phyloP scores from a whole-genome alignment of 2,329 filamentous ascomycete genomes.

The Claviceps citrina region DNA sequence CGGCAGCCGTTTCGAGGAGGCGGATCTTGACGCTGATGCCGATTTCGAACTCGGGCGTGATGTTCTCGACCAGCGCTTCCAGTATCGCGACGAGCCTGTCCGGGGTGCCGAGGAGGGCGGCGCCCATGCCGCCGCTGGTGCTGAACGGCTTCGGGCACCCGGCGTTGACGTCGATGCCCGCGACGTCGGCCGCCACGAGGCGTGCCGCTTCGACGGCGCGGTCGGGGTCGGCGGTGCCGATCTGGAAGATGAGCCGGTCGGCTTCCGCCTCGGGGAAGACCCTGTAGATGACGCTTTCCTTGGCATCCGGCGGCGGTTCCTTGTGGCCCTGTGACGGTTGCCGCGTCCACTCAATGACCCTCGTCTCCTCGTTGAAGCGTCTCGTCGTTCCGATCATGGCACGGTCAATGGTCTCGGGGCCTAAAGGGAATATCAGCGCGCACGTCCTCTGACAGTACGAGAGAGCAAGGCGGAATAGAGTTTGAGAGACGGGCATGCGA shows the following conservation, averaged over 20 bases:
- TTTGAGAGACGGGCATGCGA: too few relatives aligned
- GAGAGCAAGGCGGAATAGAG: too few relatives aligned
- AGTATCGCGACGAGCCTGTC: conserved; percentile 75
- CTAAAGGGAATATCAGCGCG: conserved; percentile 23
- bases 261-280: conserved; percentile 66
- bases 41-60: conserved; percentile 65
- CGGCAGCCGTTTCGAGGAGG: conserved; percentile 58
- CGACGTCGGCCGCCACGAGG: conserved; percentile 72
- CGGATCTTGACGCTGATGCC: conserved; percentile 96
- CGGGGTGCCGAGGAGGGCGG: conserved; percentile 71
- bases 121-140: conserved; percentile 87
- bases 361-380: conserved; percentile 57
- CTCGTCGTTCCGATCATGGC: conserved; percentile 78
- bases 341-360: conserved; percentile 74
- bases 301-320: conserved; percentile 35
- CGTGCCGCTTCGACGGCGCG: conserved; percentile 72
- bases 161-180: conserved; percentile 91
- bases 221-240: conserved; percentile 73
- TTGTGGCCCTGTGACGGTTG: conserved; percentile 54
- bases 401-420: conserved; percentile 86
- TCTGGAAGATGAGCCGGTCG: conserved; percentile 69
- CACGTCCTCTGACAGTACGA: too few relatives aligned
- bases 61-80: conserved; percentile 62
- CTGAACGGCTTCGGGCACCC: conserved; percentile 98
- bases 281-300: conserved; percentile 64